Conservation (phyloP, 257 asterid genomes). For the Penstemon eatonii region DNA sequence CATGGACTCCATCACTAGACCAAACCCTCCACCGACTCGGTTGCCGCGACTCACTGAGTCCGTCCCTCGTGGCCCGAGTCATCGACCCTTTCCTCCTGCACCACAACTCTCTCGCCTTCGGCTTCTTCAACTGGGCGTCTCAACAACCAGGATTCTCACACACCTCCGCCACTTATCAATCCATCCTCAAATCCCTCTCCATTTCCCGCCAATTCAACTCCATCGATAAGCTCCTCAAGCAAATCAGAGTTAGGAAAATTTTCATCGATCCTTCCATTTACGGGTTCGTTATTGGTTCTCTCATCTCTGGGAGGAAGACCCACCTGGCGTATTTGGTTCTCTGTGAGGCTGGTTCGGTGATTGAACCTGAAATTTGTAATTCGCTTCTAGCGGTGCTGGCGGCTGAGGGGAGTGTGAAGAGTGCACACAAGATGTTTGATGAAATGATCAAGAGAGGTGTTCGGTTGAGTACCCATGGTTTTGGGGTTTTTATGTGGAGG, state of each 20-base stretch:
- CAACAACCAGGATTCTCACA: slow-evolving; percentile 90
- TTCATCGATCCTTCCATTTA: slow-evolving; percentile 48
- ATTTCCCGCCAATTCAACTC: slow-evolving; percentile 61
- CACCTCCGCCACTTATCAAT: slow-evolving; percentile 59
- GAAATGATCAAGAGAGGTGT: slow-evolving; percentile 61
- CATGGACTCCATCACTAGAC: slow-evolving; percentile 77
- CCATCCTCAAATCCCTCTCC: slow-evolving; percentile 75
- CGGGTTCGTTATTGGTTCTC: slow-evolving; percentile 48
- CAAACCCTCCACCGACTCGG: slow-evolving; percentile 68
- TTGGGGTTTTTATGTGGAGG: slow-evolving; percentile 80
- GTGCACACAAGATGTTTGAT: slow-evolving; percentile 62
- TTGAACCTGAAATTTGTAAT: slow-evolving; percentile 65
- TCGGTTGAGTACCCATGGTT: slow-evolving; percentile 62
- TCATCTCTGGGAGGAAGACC: slow-evolving; percentile 52
- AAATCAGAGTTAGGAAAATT: slow-evolving; percentile 48
- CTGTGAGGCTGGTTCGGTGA: slow-evolving; percentile 36
- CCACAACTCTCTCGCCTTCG: slow-evolving; percentile 74
- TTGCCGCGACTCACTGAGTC: slow-evolving; percentile 67
- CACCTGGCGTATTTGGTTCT: slow-evolving; percentile 60
- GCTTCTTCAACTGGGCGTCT: slow-evolving; percentile 96
- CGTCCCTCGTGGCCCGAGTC: slow-evolving; percentile 67
- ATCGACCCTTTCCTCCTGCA: slow-evolving; percentile 83
- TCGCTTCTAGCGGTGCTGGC: slow-evolving; percentile 73
- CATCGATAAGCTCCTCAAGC: slow-evolving; percentile 59
- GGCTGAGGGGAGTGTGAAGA: slow-evolving; percentile 49